Evolutionary conservation across 2,329 filamentous ascomycete genomes (phyloP), one percentile per base, ranked within the genome.

Genomic region (Penicillium sp.): DNA sequence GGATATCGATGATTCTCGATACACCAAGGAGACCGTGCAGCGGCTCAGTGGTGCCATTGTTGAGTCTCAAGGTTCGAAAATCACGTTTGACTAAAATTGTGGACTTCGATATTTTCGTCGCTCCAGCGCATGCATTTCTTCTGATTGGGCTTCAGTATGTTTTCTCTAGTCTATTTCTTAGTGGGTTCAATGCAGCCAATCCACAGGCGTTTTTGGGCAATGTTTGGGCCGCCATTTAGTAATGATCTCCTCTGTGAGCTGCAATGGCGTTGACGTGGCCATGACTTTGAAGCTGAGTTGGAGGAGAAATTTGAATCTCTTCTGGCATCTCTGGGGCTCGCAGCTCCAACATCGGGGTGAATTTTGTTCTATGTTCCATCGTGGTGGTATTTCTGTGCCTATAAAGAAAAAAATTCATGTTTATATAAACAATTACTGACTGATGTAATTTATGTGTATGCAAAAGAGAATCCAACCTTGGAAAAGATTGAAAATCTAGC

Each of bases 31-130:
- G 39, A 78, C 87, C 2, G 77, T 85, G 33, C 81, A 81, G 53
- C 84, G 90, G 68, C 83, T 92, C 63, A 93, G 88, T 44, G 91
- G 90, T 57, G 88, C 87, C 8, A 91, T 95, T 71, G 90, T 95
- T 22, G 86, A 90, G 74, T 82, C 84, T 8, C 83, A 88, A 62
- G 93, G 93, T 55, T 91, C 87, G 76, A 96, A 95, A 80, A 86
- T 85, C 56, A 90, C 86, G 0, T 96, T 96, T 76, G 90, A 93
- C 68, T 89, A 61, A 69, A 51, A 22, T 24, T 9, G n/a, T 37
- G 14, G 13, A 49, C 11, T 49, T 22, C n/a, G 47, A 27, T 49
- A 2, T 9, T 27, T 37, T 26, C 11, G 13, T 48, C 41, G 21
- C 53, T 47, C 19, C 39, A 22, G 21, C 39, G 14, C n/a, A 41